Base-by-base conservation (phyloP, 306 rosid species). In the Cucurbita moschata region DNA sequence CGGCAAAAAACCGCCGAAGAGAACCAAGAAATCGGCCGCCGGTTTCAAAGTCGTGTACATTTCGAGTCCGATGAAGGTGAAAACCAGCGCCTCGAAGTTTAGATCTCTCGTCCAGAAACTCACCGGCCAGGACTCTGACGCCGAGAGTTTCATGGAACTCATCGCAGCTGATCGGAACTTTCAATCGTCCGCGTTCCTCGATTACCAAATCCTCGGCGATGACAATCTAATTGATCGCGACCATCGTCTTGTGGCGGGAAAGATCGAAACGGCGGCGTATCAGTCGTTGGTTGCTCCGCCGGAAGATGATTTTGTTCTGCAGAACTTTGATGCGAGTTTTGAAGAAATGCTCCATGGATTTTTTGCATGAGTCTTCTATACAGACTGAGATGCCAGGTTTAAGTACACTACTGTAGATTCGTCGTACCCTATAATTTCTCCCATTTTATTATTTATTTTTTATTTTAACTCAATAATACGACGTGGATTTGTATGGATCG, bases 41-140 rank as follows among this genome's bases (percentile, higher is more conserved):
- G 47, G 5, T 70, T 50, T 91, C 46, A 89, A 87, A 53, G 96
- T 92, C 1, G 90, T 87, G 11, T 92, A 92, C 82, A 92, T 92
- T 75, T 87, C 97, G 4, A 92, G 85, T 75, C 97, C 97, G 5
- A 84, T 92, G 83, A 92, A 92, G 86, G 96, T 92, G 6, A 79
- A 86, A 72, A 82, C 97, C 0, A 85, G 86, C 77, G 96, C 93
- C 13, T 83, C 97, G 0, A 85, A 87, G 76, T 92, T 92, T 60
- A 82, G 97, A 76, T 89, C 96, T 10, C 88, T 92, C 21, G 97
- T 92, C 26, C 97, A 92, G 77, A 89, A 92, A 71, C 92, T 92
- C 75, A 92, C 97, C 4, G 97, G 97, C 4, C 80, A 68, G 81
- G 79, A 92, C 72, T 92, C 97, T 51, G 89, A 89, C 49, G 87